A percentile compares a stretch with the other conserved stretches of the same genome.
Conservation (phyloP, 768 basidiomycete species). For the Lactarius hengduanensis region DNA sequence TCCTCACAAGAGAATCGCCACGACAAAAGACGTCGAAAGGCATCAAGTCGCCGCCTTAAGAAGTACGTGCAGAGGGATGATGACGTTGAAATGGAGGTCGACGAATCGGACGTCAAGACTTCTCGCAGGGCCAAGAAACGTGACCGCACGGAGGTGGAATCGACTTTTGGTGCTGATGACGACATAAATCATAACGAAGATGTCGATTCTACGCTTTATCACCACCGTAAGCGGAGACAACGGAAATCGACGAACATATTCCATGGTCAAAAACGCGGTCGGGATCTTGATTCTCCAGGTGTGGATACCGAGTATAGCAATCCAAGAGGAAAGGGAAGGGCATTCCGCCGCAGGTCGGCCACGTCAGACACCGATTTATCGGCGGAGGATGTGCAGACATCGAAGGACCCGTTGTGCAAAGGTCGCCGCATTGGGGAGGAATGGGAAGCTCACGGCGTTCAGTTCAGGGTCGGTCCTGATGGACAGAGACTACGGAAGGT, state of each 20-base stretch:
- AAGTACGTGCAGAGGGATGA: conserved; percentile 13
- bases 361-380: conserved; percentile 46
- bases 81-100: conserved; percentile 48
- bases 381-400: conserved; percentile 48
- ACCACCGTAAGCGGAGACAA: conserved; percentile 53
- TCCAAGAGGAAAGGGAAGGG: conserved; percentile 34
- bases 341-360: conserved; percentile 58
- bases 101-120: conserved; percentile 35
- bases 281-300: conserved; percentile 44
- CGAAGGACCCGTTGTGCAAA: conserved; percentile 51
- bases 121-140: conserved; percentile 64
- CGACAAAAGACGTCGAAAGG: conserved; percentile 30
- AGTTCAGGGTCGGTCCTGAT: conserved; percentile 68
- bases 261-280: conserved; percentile 68
- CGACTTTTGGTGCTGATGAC: conserved; percentile 65
- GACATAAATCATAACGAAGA: conserved; percentile 41
- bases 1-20: conserved; percentile 22
- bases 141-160: conserved; percentile 70
- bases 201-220: conserved; percentile 42
- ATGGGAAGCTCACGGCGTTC: conserved; percentile 71
- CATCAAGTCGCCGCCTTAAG: conserved; percentile 22
- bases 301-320: conserved; percentile 42
- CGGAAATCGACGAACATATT: conserved; percentile 48
- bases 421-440: conserved; percentile 66
- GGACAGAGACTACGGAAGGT: conserved; percentile 68